phyloP scores from a whole-genome alignment of 306 rosid genomes.

The Malus asiatica region DNA sequence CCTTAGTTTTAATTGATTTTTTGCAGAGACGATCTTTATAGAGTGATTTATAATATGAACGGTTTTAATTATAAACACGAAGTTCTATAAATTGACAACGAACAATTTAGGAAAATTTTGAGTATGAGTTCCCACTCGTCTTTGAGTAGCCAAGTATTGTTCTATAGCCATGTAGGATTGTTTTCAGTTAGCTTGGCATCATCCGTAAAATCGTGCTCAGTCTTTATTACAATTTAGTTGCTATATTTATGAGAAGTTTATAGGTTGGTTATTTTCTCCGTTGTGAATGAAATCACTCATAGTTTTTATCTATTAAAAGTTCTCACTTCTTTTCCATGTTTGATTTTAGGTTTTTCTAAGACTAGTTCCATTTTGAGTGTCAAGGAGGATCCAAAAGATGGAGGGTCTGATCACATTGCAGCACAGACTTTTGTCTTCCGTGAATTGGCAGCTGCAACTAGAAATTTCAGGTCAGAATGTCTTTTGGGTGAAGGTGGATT shows the following conservation, averaged over 20 bases:
- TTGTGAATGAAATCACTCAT: neutral
- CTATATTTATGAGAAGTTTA: neutral
- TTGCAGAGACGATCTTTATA: too few species aligned
- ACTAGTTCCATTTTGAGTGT: slow-evolving; percentile 43
- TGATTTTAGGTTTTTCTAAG: slow-evolving; percentile 43
- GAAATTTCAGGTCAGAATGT: slow-evolving; percentile 74
- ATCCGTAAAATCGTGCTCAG: neutral
- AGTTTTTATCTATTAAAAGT: neutral
- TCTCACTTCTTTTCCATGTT: slow-evolving; percentile 1
- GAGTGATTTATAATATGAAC: too few species aligned
- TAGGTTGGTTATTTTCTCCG: neutral
- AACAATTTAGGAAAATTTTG: too few species aligned
- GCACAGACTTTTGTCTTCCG: slow-evolving; percentile 84
- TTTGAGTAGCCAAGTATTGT: too few species aligned
- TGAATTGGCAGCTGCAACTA: slow-evolving; percentile 87
- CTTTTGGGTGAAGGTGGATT: slow-evolving; percentile 95
- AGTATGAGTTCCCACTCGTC: too few species aligned
- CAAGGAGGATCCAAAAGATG: slow-evolving; percentile 44
- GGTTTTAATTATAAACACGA: too few species aligned
- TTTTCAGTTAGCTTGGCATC: neutral
- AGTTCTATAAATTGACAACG: too few species aligned
- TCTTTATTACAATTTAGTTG: neutral
- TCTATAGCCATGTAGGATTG: neutral
- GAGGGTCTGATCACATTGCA: slow-evolving; percentile 63
- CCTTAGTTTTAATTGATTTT: too few species aligned